A percentile compares a stretch with the other conserved stretches of the same genome.
Evolutionary conservation across 371 early-diverging fungal genomes (phyloP).

Genomic region (Mucor indicus): DNA sequence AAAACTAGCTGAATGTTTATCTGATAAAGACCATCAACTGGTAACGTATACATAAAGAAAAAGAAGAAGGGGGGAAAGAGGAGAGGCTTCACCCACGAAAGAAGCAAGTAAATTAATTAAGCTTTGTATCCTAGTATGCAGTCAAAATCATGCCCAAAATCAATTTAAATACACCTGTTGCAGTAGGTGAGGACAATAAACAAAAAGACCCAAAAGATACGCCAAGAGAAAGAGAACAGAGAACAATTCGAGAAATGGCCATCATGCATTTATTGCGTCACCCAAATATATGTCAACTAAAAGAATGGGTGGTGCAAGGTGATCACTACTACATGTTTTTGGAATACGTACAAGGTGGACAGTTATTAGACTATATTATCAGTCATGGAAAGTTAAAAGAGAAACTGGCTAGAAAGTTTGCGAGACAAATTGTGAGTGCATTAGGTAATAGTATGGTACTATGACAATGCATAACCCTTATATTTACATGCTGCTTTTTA

Average conservation of each 20-base stretch:
- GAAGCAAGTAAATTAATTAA: neutral
- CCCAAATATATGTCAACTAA: conserved; percentile 67
- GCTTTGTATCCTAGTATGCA: too few relatives aligned
- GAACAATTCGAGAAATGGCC: conserved; percentile 78
- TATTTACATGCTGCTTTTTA: too few relatives aligned
- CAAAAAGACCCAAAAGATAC: conserved; percentile 42
- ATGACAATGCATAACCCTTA: too few relatives aligned
- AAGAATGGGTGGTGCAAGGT: conserved; percentile 71
- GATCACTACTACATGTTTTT: conserved; percentile 86
- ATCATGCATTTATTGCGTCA: conserved; percentile 83
- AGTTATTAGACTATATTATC: conserved; percentile 78
- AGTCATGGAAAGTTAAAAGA: conserved; percentile 67
- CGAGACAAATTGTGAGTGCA: conserved; percentile 80
- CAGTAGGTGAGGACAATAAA: conserved; percentile 11
- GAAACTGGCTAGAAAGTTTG: conserved; percentile 67
- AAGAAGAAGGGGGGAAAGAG: too few relatives aligned
- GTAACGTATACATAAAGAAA: too few relatives aligned
- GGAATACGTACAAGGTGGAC: conserved; percentile 76
- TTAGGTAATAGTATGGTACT: conserved; percentile 45
- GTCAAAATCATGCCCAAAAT: conserved; percentile 49
- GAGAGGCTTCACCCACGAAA: too few relatives aligned
- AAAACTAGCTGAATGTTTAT: conserved; percentile 73
- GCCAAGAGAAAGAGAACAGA: conserved; percentile 34
- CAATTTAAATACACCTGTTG: conserved; percentile 14
- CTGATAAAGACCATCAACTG: conserved; percentile 35